These are phyloP conservation scores for Diaporthe citrichinensis DNA, from an alignment of 2,329 filamentous ascomycete species.

Conservation along the genomic window DNA sequence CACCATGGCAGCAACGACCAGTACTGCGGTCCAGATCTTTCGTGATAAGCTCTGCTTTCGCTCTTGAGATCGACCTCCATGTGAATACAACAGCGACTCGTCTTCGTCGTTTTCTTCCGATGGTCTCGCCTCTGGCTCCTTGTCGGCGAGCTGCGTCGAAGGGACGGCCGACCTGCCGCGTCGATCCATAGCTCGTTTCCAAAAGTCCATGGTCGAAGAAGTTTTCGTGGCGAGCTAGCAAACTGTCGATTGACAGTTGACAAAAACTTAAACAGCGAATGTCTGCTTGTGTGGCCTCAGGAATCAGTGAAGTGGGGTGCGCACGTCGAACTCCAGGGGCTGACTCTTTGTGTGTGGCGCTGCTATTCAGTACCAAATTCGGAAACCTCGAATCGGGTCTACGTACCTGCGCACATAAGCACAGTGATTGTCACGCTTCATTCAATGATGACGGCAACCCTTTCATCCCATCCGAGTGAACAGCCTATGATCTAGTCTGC, in stretches of 20 bases:
- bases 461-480: no score
- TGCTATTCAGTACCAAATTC: conserved; percentile 5
- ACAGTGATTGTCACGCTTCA: no score
- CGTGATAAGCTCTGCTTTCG: not conserved
- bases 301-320: not conserved
- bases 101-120: conserved; percentile 15
- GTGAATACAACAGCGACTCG: conserved; percentile 1
- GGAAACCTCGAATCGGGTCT: not conserved
- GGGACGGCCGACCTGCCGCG: not conserved
- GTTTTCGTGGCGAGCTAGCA: no score
- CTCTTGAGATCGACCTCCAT: not conserved
- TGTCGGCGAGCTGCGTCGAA: not conserved
- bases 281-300: not conserved
- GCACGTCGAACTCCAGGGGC: not conserved
- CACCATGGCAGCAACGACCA: not conserved
- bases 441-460: not conserved
- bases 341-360: conserved; percentile 2
- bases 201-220: not conserved
- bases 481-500: not conserved
- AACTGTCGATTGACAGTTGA: not conserved
- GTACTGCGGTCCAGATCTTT: not conserved
- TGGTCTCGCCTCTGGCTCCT: not conserved
- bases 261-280: not conserved
- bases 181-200: not conserved
- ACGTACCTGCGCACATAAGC: not conserved